A percentile compares a stretch with the other conserved stretches of the same genome.
These are phyloP conservation scores for Kluyveromyces sp. DNA, from an alignment of 1,139 yeast genomes.

Conservation along the genomic window DNA sequence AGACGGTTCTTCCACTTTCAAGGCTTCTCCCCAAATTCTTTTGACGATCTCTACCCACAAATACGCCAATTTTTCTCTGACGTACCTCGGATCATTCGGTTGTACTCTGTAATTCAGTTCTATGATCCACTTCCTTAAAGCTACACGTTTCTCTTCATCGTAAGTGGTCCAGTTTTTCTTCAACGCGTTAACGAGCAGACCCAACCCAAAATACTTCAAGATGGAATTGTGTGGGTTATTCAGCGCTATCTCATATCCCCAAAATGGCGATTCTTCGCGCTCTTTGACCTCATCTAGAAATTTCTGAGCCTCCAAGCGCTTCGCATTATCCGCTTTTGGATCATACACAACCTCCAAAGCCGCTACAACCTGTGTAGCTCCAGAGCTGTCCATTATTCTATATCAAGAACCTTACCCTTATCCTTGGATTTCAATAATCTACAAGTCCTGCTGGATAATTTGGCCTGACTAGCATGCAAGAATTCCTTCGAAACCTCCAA, in stretches of 20 bases:
- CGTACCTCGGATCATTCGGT: slow-evolving; percentile 74
- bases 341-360: slow-evolving; percentile 79
- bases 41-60: slow-evolving; percentile 94
- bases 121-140: slow-evolving; percentile 77
- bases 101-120: slow-evolving; percentile 60
- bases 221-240: slow-evolving; percentile 58
- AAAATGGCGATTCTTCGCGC: slow-evolving; percentile 77
- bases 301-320: slow-evolving; percentile 60
- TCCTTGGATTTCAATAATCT: neutral
- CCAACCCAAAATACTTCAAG: slow-evolving; percentile 85
- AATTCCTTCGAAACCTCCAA: too few relatives aligned
- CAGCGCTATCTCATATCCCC: slow-evolving; percentile 85
- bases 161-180: slow-evolving; percentile 46
- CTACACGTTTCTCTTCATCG: slow-evolving; percentile 57
- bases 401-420: neutral
- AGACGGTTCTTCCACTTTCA: slow-evolving; percentile 31
- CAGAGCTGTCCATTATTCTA: slow-evolving; percentile 50
- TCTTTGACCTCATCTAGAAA: slow-evolving; percentile 71
- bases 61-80: slow-evolving; percentile 82
- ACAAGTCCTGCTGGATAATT: too few relatives aligned
- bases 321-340: slow-evolving; percentile 57
- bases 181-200: slow-evolving; percentile 69
- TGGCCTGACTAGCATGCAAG: too few relatives aligned
- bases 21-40: slow-evolving; percentile 73
- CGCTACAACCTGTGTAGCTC: slow-evolving; percentile 59